Base-by-base conservation (phyloP, 306 rosid genomes). In the Alnus glutinosa region DNA sequence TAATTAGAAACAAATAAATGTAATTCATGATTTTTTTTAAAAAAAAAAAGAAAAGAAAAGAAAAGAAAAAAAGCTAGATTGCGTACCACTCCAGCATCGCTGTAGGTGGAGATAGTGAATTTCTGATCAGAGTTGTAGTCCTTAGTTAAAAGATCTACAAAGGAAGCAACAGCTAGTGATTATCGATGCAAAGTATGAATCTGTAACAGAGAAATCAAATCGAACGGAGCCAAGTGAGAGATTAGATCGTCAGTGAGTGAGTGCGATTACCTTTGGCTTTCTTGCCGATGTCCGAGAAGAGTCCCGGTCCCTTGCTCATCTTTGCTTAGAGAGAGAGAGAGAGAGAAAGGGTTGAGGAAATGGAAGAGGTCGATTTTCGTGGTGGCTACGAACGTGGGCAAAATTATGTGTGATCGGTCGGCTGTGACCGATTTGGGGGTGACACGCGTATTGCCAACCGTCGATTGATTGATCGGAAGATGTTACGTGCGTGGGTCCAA, bases 241-340 rank as follows among this genome's bases (percentile, higher is more conserved):
- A n/a, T 12, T 9, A 52, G 16, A 70, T 30, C 6, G 23, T 9
- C 12, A 14, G 14, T 1, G 12, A 36, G 23, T 14, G 34, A 61
- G 72, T 30, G 74, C n/a, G 15, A 34, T 5, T 69, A 94, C 98
- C 98, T 87, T 82, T 92, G 86, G 97, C 88, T 74, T 85, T 89
- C 84, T 92, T 94, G 89, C 97, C 97, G 86, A 92, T 92, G 64
- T 94, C 97, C 74, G 92, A 32, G 89, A 90, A 94, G 48, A 92
- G 92, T 42, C 90, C 97, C 0, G 97, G 97, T 82, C 97, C 98
- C 78, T 88, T 94, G 92, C 87, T 85, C 98, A 94, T 94, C 74
- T 78, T 92, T 66, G 79, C 81, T 71, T 51, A 16, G 16, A 70
- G 70, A 79, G 67, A 70, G 62, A 71, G 75, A 77, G 12, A 9